phyloP scores from a whole-genome alignment of 768 basidiomycete genomes.

The Symmetrospora coprosmae region DNA sequence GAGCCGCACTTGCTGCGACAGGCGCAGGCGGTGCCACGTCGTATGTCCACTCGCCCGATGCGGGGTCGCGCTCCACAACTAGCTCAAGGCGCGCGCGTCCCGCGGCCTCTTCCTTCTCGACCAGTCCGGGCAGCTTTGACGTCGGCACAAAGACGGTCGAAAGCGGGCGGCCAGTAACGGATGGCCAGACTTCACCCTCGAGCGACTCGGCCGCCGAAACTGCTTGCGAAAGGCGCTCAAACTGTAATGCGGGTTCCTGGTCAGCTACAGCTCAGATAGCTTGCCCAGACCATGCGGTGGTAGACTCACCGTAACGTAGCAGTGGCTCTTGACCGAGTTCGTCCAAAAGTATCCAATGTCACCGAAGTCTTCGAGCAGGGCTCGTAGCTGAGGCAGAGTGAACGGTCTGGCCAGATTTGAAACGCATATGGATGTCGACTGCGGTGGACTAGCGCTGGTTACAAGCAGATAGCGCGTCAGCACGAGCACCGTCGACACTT shows the following conservation, averaged over 20 bases:
- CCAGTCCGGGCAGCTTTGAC: background rate
- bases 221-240: background rate
- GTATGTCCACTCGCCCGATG: background rate
- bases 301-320: conserved; percentile 20
- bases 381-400: conserved; percentile 13
- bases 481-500: too few species aligned
- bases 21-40: background rate
- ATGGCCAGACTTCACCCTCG: conserved; percentile 3
- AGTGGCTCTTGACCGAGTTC: conserved; percentile 22
- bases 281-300: background rate
- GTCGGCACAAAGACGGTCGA: background rate
- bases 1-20: background rate
- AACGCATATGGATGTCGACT: conserved; percentile 16
- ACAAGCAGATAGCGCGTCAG: too few species aligned
- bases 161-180: background rate
- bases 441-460: too few species aligned
- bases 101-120: conserved; percentile 9
- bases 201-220: background rate
- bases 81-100: conserved; percentile 6
- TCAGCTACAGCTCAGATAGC: background rate
- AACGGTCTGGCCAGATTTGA: conserved; percentile 24
- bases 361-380: conserved; percentile 17
- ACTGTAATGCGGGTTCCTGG: background rate
- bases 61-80: background rate
- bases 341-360: conserved; percentile 18